Evolutionary conservation across 805 yeast genomes (phyloP).

Genomic region (Candida schatavii): DNA sequence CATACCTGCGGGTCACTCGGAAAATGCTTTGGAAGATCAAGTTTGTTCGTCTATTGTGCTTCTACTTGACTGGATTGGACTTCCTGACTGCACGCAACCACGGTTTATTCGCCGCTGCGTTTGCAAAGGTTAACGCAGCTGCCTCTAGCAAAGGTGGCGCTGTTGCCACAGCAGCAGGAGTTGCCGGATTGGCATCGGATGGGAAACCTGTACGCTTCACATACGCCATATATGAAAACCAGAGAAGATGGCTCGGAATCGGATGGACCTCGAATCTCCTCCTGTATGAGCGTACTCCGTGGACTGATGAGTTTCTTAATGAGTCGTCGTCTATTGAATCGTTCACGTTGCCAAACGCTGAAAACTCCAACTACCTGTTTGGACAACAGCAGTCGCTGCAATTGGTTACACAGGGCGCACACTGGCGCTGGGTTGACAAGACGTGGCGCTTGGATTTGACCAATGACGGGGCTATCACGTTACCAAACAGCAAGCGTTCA

Average conservation of each 20-base stretch:
- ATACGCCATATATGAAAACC: slow-evolving; percentile 90
- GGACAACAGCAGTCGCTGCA: slow-evolving; percentile 27
- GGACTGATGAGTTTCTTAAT: slow-evolving; percentile 95
- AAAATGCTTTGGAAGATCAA: slow-evolving; percentile 82
- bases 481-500: slow-evolving; percentile 55
- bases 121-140: slow-evolving; percentile 48
- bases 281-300: slow-evolving; percentile 90
- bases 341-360: slow-evolving; percentile 78
- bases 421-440: slow-evolving; percentile 94
- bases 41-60: slow-evolving; percentile 64
- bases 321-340: slow-evolving; percentile 75
- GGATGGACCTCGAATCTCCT: slow-evolving; percentile 95
- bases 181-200: slow-evolving; percentile 16
- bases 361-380: slow-evolving; percentile 26
- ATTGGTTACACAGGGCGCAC: slow-evolving; percentile 54
- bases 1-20: slow-evolving; percentile 80
- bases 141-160: slow-evolving; percentile 23
- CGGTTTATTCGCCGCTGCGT: slow-evolving; percentile 53
- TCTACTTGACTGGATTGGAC: slow-evolving; percentile 85
- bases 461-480: slow-evolving; percentile 79
- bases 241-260: slow-evolving; percentile 94
- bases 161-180: slow-evolving; percentile 2
- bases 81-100: slow-evolving; percentile 47
- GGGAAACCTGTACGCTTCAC: slow-evolving; percentile 71
- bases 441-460: slow-evolving; percentile 89